Base-by-base conservation (phyloP, 2,329 filamentous ascomycete genomes). In the Fusarium multiceps region DNA sequence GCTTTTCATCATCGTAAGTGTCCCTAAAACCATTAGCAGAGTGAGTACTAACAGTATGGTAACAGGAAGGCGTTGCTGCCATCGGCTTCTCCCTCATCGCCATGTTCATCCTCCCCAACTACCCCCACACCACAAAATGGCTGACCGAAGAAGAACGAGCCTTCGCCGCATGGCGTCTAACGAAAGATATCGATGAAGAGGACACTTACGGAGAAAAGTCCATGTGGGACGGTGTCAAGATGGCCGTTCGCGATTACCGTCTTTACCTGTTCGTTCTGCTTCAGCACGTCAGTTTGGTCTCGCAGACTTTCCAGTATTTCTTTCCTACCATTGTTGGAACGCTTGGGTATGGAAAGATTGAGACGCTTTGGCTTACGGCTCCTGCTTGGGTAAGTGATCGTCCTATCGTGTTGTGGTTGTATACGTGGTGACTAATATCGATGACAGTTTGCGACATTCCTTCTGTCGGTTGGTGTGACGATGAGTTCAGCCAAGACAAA, bases 291-390 rank as follows among this genome's bases (percentile, higher is more conserved):
- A 84, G 81, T 32, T 68, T 87, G 18, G 76, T 87, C 2, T 82
- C 83, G 0, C 85, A 88, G 72, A 86, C 85, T 2, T 89, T 90
- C 72, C 87, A 89, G 47, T 90, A 90, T 74, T 90, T 90, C 79
- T 90, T 91, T 77, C 89, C 89, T 0, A 87, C 84, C 0, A 89
- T 91, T 42, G 86, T 90, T 2, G 82, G 87, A 45, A 89, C 87
- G 0, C 82, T 91, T 0, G 87, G 87, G 0, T 91, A 88, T 74
- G 80, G 82, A 10, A 83, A 78, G 25, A 85, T 88, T 47, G 78
- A 81, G 16, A 89, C 88, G 0, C 79, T 90, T 0, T 83, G 87
- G 56, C 80, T 89, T n/a, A 89, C 87, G 2, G 86, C 82, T 1
- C 86, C 86, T 0, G 85, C 87, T 0, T 90, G 87, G 87, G 80